phyloP scores from a whole-genome alignment of 1,284 basidiomycete genomes.

The Heliocybe sulcata region DNA sequence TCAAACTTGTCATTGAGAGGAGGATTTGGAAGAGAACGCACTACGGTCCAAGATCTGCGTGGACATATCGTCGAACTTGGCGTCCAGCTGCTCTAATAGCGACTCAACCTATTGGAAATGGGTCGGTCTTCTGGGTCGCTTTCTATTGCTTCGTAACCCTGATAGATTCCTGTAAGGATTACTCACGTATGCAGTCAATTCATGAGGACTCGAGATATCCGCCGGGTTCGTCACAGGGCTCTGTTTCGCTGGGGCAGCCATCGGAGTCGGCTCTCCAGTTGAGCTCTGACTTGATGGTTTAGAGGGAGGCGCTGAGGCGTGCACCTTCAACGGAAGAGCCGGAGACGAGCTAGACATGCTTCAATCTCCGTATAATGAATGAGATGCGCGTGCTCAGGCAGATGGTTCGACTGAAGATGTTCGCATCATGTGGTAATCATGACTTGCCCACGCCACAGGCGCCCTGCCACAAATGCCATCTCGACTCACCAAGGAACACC shows the following conservation, averaged over 20 bases:
- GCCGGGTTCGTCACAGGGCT: constrained; percentile 21
- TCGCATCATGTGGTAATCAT: background rate
- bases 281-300: constrained; percentile 2
- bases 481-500: background rate
- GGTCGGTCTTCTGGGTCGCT: constrained; percentile 1
- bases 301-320: constrained; percentile 6
- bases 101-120: constrained; percentile 55
- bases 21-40: constrained; percentile 29
- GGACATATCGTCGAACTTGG: constrained; percentile 82
- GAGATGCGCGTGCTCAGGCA: background rate
- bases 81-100: constrained; percentile 67
- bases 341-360: background rate
- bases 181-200: constrained; percentile 75
- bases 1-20: constrained; percentile 3
- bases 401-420: background rate
- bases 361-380: background rate
- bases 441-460: background rate
- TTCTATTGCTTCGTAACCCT: background rate
- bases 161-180: constrained; percentile 4
- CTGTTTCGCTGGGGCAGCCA: constrained; percentile 12
- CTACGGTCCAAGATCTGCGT: constrained; percentile 74
- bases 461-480: background rate
- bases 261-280: constrained; percentile 6
- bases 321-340: constrained; percentile 12
- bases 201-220: constrained; percentile 77